Base-by-base conservation (phyloP, 1,284 basidiomycete species). In the Puccinia hordei region DNA sequence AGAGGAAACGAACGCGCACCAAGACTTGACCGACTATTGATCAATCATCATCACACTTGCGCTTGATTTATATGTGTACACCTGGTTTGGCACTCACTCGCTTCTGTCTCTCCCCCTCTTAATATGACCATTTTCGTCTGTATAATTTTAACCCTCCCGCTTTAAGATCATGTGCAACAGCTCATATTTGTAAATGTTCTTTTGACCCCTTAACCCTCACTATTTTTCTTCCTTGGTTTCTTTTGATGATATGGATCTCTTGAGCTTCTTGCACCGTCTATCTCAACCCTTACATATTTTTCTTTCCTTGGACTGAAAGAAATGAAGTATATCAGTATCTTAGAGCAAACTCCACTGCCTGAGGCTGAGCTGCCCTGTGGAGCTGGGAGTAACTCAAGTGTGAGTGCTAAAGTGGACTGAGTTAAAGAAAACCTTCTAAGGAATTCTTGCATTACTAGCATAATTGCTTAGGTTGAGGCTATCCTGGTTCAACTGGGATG, bases 1-100 rank as follows among this genome's bases (percentile, higher is more conserved):
- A 71, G 27, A 72, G 68, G 44, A 79, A 79, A 51, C 46, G 68
- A 63, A 61, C 66, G 13, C 77, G 77, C 17, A 79, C 77, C 27
- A 79, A 79, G 59, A 68, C 68, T 51, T 78, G 53, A 44, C 24
- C 10, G 17, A 68, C 27, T 41, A 33, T 8, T 68, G n/a, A 68
- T 44, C 35, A 22, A 46, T 33, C 27, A 24, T 68, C 66, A 27
- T 68, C 66, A 46, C 24, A 24, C 57, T 33, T 57, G 24, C 24
- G 57, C 57, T 59, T 59, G 57, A 49, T 49, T 49, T 49, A 49
- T 49, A 49, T 49, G 46, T 38, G 59, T 63, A 17, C 24, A 27
- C 57, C 15, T 22, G 59, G 33, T 38, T 33, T 63, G n/a, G 22
- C 3, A 19, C 8, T 63, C 24, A 27, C 33, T 63, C 33, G 17